Conservation (phyloP, 2,329 filamentous ascomycete species). For the Beauveria rudraprayagi region DNA sequence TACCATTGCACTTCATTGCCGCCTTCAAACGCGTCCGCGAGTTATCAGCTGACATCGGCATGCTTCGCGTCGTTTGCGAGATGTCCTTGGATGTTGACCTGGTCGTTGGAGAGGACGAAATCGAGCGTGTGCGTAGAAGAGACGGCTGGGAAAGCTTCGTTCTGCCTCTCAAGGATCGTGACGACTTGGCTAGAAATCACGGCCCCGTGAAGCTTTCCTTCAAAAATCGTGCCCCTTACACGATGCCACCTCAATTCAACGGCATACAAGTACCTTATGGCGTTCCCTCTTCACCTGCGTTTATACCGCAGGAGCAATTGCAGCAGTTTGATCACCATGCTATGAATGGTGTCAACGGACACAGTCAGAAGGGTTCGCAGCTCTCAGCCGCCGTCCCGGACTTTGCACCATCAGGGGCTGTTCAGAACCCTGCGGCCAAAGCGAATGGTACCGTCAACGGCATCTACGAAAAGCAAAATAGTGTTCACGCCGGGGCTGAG, state of each 20-base stretch:
- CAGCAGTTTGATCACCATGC: constrained; percentile 28
- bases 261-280: constrained; percentile 25
- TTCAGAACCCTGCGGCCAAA: constrained; percentile 4
- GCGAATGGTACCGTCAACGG: constrained; percentile 17
- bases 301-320: constrained; percentile 21
- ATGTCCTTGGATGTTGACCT: constrained; percentile 68
- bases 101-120: constrained; percentile 63
- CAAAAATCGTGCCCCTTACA: constrained; percentile 25
- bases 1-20: constrained; percentile 69
- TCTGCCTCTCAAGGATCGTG: constrained; percentile 60
- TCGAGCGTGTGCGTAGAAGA: constrained; percentile 67
- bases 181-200: constrained; percentile 64
- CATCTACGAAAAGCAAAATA: constrained; percentile 19
- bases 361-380: constrained; percentile 23
- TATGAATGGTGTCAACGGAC: constrained; percentile 20
- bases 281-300: constrained; percentile 22
- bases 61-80: constrained; percentile 68
- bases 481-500: constrained; percentile 18
- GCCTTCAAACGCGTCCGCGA: constrained; percentile 67
- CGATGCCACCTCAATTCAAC: constrained; percentile 23
- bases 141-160: constrained; percentile 78
- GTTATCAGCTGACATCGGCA: constrained; percentile 51
- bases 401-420: constrained; percentile 28
- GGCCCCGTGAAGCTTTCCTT: constrained; percentile 43
- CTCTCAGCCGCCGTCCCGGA: constrained; percentile 32